Conservation (phyloP, 306 rosid genomes). For the Betula pendula region DNA sequence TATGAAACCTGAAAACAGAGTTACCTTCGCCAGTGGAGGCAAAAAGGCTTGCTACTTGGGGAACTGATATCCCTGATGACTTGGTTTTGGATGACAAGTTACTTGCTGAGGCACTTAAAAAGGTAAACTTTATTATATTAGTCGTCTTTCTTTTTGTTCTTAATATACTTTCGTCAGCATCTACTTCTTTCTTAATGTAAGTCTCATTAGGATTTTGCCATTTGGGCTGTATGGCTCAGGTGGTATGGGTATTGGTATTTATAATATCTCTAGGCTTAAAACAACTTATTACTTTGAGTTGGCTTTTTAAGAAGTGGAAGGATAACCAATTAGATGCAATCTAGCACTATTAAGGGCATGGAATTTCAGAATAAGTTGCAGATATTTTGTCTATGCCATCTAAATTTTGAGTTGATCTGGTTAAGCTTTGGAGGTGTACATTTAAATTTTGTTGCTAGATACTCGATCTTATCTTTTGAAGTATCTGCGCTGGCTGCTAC, state of each 20-base stretch:
- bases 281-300: not conserved
- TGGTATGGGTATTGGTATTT: not conserved
- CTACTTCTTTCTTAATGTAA: not conserved
- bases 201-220: not conserved
- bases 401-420: no score
- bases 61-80: conserved; percentile 9
- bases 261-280: not conserved
- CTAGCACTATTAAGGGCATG: no score
- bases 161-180: no score
- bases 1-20: not conserved
- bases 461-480: no score
- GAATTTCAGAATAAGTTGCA: not conserved
- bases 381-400: not conserved
- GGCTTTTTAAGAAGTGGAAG: not conserved
- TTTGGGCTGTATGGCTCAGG: no score
- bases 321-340: not conserved
- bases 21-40: not conserved
- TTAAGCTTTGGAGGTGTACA: no score
- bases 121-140: not conserved
- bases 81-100: conserved; percentile 10
- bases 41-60: conserved; percentile 9
- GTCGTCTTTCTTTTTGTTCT: not conserved
- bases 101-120: conserved; percentile 4
- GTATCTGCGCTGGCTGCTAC: no score
- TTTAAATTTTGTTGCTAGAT: no score